These are phyloP conservation scores for Peronospora farinosa DNA, from an alignment of 352 stramenopile species.

Conservation along the genomic window DNA sequence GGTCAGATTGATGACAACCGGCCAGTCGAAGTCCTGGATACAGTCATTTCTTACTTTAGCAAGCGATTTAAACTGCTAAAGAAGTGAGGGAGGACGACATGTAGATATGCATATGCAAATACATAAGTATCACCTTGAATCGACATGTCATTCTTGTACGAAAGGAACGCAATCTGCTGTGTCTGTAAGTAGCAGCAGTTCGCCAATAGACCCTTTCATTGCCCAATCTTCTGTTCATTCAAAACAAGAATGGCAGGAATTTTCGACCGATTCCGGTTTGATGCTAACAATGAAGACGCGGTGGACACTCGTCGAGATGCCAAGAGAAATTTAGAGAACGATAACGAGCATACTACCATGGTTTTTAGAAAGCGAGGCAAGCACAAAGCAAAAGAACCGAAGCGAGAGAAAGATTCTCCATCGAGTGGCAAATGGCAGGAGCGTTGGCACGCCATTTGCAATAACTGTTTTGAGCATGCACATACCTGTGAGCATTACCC, in stretches of 20 bases:
- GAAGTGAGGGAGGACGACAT: conserved; percentile 2
- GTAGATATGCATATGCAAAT: neutral
- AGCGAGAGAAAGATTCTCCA: conserved; percentile 2
- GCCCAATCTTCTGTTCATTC: neutral
- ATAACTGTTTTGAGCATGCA: conserved; percentile 50
- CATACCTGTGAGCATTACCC: conserved; percentile 52
- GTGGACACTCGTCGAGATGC: neutral
- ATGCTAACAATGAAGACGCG: conserved; percentile 29
- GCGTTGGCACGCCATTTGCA: conserved; percentile 73
- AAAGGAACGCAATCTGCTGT: neutral
- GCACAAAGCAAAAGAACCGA: conserved; percentile 2
- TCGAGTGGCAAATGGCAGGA: conserved; percentile 65
- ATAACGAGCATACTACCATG: neutral
- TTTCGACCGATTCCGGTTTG: conserved; percentile 60
- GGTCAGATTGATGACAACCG: conserved; percentile 63
- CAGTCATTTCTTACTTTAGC: conserved; percentile 34
- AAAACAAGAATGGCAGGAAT: conserved; percentile 30
- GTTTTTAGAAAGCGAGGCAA: conserved; percentile 12
- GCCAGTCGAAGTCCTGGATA: conserved; percentile 38
- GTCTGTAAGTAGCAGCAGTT: neutral
- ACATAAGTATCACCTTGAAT: neutral
- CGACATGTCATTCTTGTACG: neutral
- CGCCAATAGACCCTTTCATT: neutral
- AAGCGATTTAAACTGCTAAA: conserved; percentile 22
- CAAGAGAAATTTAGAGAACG: neutral